Conservation (phyloP, 495 filamentous ascomycete species). For the Bacidia rubella region DNA sequence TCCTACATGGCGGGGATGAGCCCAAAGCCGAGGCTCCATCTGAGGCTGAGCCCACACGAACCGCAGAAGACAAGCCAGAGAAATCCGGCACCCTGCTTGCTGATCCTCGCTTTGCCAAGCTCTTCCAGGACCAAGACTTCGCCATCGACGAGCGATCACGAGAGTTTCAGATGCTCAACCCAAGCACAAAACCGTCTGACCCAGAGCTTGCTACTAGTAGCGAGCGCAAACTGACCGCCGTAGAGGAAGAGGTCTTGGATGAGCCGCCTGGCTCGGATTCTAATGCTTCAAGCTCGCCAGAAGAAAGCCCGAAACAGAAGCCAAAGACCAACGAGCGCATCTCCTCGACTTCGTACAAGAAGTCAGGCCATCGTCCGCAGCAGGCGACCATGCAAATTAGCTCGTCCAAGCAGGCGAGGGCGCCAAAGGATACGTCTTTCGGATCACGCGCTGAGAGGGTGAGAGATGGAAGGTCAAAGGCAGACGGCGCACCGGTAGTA, state of each 20-base stretch:
- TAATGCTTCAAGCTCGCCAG: conserved; percentile 25
- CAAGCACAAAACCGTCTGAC: conserved; percentile 46
- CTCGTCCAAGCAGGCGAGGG: conserved; percentile 33
- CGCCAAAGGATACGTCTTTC: conserved; percentile 46
- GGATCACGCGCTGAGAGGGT: conserved; percentile 50
- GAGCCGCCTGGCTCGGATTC: conserved; percentile 32
- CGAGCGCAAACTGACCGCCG: conserved; percentile 49
- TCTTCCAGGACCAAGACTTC: conserved; percentile 92
- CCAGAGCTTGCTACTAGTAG: conserved; percentile 22
- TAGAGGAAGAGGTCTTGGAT: conserved; percentile 46
- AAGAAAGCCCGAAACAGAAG: conserved; percentile 29
- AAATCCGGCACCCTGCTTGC: conserved; percentile 46
- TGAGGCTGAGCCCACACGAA: conserved; percentile 9
- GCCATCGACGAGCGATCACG: conserved; percentile 76
- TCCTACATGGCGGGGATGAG: conserved; percentile 43
- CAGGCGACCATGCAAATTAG: conserved; percentile 42
- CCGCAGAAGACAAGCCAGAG: conserved; percentile 26
- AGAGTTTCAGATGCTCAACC: conserved; percentile 80
- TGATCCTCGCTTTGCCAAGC: conserved; percentile 70
- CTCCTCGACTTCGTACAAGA: conserved; percentile 48
- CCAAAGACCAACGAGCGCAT: conserved; percentile 40
- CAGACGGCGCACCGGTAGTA: conserved; percentile 41
- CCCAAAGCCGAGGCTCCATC: conserved; percentile 19
- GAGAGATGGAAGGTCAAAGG: conserved; percentile 25
- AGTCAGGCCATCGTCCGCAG: conserved; percentile 41